Base-by-base conservation (phyloP, 2,329 filamentous ascomycete species). In the Stromatinia cepivora region DNA sequence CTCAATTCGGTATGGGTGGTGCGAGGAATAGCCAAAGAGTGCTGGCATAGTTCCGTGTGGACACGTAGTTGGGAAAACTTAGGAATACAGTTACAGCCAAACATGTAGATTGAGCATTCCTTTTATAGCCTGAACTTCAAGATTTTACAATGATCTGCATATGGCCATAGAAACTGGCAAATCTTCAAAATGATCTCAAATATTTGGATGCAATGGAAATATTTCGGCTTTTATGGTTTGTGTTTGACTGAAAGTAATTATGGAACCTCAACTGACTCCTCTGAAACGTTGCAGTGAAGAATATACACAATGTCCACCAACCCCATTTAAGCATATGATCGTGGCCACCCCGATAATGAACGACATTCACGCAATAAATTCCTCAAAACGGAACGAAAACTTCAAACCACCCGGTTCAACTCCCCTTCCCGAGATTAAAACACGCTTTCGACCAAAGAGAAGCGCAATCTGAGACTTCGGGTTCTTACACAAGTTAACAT, bases 401-500 rank as follows among this genome's bases (percentile, higher is more conserved):
- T 4, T 15, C 31, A 13, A 63, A 25, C 46, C n/a, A 63, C 15
- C n/a, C 7, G 3, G 3, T 13, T 0, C n/a, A 42, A 28, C n/a
- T 48, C 46, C 4, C 22, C 22, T 20, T 5, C 22, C 11, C 6
- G 1, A 25, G n/a, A 8, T 15, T 1, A 36, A 36, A 57, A 13
- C 13, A 11, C 53, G 13, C 53, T 10, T 4, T 22, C 5, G 13
- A n/a, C 53, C 22, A 0, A 15, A n/a, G 4, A 36, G 1, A 36
- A n/a, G 2, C 1, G 2, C 1, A 22, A 4, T 13, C 4, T 15
- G 0, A 36, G 53, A n/a, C 22, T 9, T 34, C 1, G 4, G 20
- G 31, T 22, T 22, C 10, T 22, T 57, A 56, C 10, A n/a, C 6
- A 2, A 57, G 20, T 57, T n/a, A 57, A 34, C n/a, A 13, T 17